Evolutionary conservation across 352 stramenopile genomes (phyloP), one percentile per base, ranked within the genome.

Genomic region (Phytophthora europaea): DNA sequence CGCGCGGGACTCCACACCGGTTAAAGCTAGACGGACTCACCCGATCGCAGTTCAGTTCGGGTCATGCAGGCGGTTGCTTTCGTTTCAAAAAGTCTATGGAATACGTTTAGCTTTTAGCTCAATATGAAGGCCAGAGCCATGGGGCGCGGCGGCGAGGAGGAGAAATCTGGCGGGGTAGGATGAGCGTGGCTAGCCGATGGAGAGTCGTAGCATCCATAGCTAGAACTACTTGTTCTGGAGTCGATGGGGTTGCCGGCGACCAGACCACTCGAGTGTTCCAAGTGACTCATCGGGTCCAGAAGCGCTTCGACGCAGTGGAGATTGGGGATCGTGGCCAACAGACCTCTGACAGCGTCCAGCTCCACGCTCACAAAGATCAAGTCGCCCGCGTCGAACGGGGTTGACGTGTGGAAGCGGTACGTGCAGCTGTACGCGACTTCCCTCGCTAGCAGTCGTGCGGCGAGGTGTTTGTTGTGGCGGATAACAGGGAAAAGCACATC

Each of bases 61-160:
- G 26, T 31, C 40, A 20, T 23, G 40, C 6, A 5, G 9, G 13
- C 43, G 16, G 15, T 53, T 31, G 15, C 20, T 6, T 3, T 50
- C 15, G 33, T 66, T 69, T 68, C 69, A 76, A 76, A 68, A 73
- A 59, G 45, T 61, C 20, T 54, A 55, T 73, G 52, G n/a, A 43
- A 31, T 28, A n/a, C 15, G 60, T 13, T 48, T 16, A n/a, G 10
- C 40, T 28, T 64, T 33, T 75, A 81, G 47, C 67, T 79, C 26
- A 83, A 51, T 33, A 81, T 83, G 47, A 75, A 81, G 26, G 64
- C 68, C 20, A 81, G 63, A 13, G 64, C 54, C 76, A 83, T 83
- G 23, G 65, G 59, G 36, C 67, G 68, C 22, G 55, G 67, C 18
- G 47, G 38, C 6, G 55, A 51, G 6, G 61, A 28, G 23, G 59